Conservation (phyloP, 2,329 filamentous ascomycete genomes). For the Ophiostoma perfectum region DNA sequence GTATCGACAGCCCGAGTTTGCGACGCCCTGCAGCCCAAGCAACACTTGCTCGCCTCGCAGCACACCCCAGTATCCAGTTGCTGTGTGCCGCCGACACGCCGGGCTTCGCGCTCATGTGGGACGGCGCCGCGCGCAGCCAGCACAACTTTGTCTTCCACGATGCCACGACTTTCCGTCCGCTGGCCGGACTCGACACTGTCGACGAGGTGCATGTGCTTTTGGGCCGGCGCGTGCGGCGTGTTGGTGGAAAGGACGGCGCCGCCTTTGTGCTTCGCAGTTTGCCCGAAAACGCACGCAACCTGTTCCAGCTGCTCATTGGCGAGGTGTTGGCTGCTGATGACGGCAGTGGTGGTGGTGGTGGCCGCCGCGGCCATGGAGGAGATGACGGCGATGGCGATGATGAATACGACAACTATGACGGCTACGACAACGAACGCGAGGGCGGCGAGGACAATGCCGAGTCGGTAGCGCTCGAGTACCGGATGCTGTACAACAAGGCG, state of each 20-base stretch:
- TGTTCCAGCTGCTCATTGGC: conserved; percentile 79
- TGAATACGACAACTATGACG: conserved; percentile 78
- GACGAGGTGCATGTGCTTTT: conserved; percentile 86
- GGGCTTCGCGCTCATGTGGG: conserved; percentile 84
- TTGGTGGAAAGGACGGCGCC: conserved; percentile 86
- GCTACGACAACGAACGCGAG: conserved; percentile 63
- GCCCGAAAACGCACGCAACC: conserved; percentile 82
- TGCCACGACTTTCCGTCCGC: conserved; percentile 79
- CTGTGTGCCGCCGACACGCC: conserved; percentile 82
- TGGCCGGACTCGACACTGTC: conserved; percentile 64
- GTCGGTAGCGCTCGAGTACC: conserved; percentile 75
- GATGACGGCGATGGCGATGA: conserved; percentile 44
- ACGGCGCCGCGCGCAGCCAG: conserved; percentile 64
- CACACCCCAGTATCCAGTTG: conserved; percentile 65
- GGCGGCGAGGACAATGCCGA: conserved; percentile 49
- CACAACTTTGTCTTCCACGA: conserved; percentile 89
- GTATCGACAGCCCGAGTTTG: conserved; percentile 73
- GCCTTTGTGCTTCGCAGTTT: conserved; percentile 84
- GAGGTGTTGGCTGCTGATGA: conserved; percentile 72
- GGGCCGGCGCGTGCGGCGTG: conserved; percentile 69
- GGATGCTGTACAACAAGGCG: conserved; percentile 88
- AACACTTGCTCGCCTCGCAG: conserved; percentile 68
- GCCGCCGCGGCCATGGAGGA: conserved; percentile 42
- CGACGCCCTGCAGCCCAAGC: conserved; percentile 66
- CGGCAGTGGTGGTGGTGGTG: conserved; percentile 40